Evolutionary conservation across 331 rosid genomes (phyloP), one percentile per base, ranked within the genome.

Genomic region (Rhamnella rubrinervis): DNA sequence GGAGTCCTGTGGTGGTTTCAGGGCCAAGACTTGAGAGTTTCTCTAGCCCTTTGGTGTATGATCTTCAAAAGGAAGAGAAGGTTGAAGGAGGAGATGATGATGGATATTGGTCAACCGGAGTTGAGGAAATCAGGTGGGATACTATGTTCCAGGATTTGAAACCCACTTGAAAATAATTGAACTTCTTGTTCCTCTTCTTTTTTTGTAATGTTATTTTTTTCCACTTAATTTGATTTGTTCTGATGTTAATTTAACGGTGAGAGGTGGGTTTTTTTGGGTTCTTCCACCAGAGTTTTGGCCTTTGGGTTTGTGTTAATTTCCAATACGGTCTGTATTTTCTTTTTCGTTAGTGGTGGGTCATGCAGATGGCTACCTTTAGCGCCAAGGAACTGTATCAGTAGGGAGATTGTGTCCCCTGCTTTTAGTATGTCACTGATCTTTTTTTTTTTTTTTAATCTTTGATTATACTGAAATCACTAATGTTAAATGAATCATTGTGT

Each of bases 61-160:
- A 82, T 83, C 66, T 77, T 13, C 83, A 68, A 14, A 80, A 80
- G 61, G 88, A 82, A 16, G 89, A 74, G 21, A 80, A 76, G 71
- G 67, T 40, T 61, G 62, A 80, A 1, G 61, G 79, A 1, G 80
- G 52, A 11, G 77, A 75, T 44, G 83, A 81, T n/a, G 86, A 85
- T 26, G 87, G 85, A 13, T 88, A 86, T 46, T 92, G 93, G 93
- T 79, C 86, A 4, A 68, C 84, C 62, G 89, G 90, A 19, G 75
- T 84, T 71, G 88, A 90, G 84, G 95, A 90, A 31, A 76, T 93
- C 85, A 91, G 91, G 92, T 93, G 98, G 98, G 98, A 91, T 81
- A 78, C 96, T 20, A 72, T 93, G 98, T 93, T 93, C 72, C 93
- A 85, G 61, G 86, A 93, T 78, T 84, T 93, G 70, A 90, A 85